Evolutionary conservation across 2,329 filamentous ascomycete genomes (phyloP), one percentile per base, ranked within the genome.

Genomic region (Colletotrichum lentis): DNA sequence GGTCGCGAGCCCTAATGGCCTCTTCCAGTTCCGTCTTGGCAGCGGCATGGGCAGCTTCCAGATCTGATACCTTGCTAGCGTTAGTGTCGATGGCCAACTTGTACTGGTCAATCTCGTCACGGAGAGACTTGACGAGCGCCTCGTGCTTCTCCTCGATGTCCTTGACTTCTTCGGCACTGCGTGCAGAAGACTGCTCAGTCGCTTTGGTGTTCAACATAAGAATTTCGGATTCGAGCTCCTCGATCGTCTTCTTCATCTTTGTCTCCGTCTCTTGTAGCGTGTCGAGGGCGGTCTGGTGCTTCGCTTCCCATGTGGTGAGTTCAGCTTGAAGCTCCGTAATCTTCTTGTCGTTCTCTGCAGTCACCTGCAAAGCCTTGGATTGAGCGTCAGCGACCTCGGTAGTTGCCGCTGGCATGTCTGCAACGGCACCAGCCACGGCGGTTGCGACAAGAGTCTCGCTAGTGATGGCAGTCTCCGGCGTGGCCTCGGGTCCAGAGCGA

Each of bases 71-170:
- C 73, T 90, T 92, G 46, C 85, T 76, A 14, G 88, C 83, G 73
- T 94, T 92, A 71, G 82, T 85, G 70, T 86, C 85, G 73, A 96
- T 90, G 44, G 91, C 87, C 3, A 85, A 81, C 80, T 92, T 94
- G 80, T 97, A 94, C 75, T 93, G 89, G 59, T 94, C 89, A 61
- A 97, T 90, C 76, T 97, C 90, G 67, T 80, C 84, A 70, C 91
- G 91, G 49, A 97, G 80, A 52, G 83, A 83, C 43, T 83, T 80
- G 41, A 92, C 80, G 55, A 90, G 80, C 43, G 86, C 83, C 66
- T 90, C 81, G 69, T 92, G 88, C 74, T 86, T 84, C 47, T 78
- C 77, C 43, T 85, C 79, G 2, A 78, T 80, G 68, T 88, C 85
- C 62, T 78, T 79, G 37, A 84, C 80, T 27, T 86, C 77, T 2